Evolutionary conservation across 305 asterid species (phyloP), one percentile per base, ranked within the genome.

Genomic region (Fraxinus platypoda): DNA sequence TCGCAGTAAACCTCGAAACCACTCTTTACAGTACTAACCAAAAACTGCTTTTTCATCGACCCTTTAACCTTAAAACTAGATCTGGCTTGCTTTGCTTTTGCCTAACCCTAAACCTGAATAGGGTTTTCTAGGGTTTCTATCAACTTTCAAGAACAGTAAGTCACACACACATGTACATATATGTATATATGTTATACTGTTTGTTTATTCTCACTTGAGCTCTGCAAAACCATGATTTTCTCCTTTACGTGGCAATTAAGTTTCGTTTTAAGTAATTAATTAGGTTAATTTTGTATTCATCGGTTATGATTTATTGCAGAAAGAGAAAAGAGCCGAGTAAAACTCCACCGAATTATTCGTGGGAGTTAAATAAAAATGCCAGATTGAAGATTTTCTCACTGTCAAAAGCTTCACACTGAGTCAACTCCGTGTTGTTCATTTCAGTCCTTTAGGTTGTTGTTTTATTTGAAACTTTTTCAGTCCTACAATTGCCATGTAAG

Each of bases 51-150:
- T 86, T 74, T 76, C 82, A 31, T 71, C 66, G 15, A 46, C 78
- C 74, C 81, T 81, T 81, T 76, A 1, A 49, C 77, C 76, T 75
- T 12, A 70, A 66, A 84, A 59, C 85, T 89, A 91, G 93, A 90
- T 91, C 97, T 87, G 76, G 8, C 68, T 82, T 81, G 41, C 83
- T 77, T 71, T 77, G 41, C 68, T 76, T 74, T 34, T 6, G 68
- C 74, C 76, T 68, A 86, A 90, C 91, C 97, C 92, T 88, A 86
- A 87, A 52, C 84, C 68, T 17, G 34, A 70, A 46, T 17, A 86
- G 89, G 87, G 85, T 34, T 23, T 75, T 52, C 19, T 83, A 30
- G 49, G 62, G 73, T 76, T 59, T 72, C 31, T 37, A 59, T 12
- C 70, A 64, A 66, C 80, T 83, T 66, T 21, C 78, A 2, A 54